Evolutionary conservation across 257 asterid genomes (phyloP), one percentile per base, ranked within the genome.

Genomic region (Cordia subcordata): DNA sequence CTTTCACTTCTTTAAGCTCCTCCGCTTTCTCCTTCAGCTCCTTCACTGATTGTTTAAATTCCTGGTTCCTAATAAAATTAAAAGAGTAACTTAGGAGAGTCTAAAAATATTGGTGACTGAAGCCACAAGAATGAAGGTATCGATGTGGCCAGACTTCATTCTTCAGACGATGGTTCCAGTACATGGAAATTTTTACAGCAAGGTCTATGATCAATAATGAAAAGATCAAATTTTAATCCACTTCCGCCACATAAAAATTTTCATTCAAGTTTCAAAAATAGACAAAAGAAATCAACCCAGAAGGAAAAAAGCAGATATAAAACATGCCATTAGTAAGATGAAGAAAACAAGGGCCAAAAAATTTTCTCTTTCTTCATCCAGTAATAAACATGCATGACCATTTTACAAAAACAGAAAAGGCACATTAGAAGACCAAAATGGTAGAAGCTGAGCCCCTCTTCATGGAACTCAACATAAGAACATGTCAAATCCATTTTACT

Each of bases 21-120:
- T 82, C 94, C 0, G 94, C 93, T 68, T 84, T 88, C 71, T 81
- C 94, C 68, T 92, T 86, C 46, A 92, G 72, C 51, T 82, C 93
- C 71, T 92, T 82, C 16, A 92, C 75, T 1, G 98, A 80, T 76
- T 78, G 57, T 66, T 88, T 75, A 32, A 92, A 66, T 17, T 92
- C 94, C 62, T 72, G 81, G 64, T 84, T 82, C 45, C 99, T 92
- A 74, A 71, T 11, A 52, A 62, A 61, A 66, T 49, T 53, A 54
- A 60, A 69, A 66, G n/a, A 38, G 33, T 10, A 16, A 49, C 16
- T 6, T 35, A 9, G 3, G 37, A 10, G 38, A 16, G 33, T 16
- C 15, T 51, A 13, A 51, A 51, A 0, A 14, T 16, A 35, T 8
- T 16, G 11, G 42, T 15, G 35, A 32, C 27, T 40, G 49, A 9